These are phyloP conservation scores for Aspergillus wentii DNA, from an alignment of 495 filamentous ascomycete genomes.

Conservation along the genomic window DNA sequence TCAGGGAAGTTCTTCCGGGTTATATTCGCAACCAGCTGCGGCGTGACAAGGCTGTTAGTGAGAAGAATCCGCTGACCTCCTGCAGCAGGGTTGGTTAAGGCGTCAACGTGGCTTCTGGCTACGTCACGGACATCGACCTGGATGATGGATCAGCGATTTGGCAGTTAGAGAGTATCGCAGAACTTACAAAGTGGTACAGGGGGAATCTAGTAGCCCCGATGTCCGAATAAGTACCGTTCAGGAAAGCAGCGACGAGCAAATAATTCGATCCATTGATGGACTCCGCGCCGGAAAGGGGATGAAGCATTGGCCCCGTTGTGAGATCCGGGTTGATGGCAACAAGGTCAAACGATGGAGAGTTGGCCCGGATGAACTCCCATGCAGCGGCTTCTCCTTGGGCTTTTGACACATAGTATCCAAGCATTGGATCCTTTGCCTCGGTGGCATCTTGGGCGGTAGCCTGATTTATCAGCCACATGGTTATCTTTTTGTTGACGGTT, in stretches of 20 bases:
- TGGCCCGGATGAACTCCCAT: constrained; percentile 30
- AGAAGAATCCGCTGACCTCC: constrained; percentile 25
- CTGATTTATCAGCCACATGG: constrained; percentile 10
- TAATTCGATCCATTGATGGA: constrained; percentile 28
- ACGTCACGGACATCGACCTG: constrained; percentile 35
- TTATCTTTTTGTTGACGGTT: no score
- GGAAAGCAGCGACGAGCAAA: constrained; percentile 23
- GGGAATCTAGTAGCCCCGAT: constrained; percentile 21
- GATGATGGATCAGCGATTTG: neutral
- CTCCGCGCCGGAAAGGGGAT: constrained; percentile 15
- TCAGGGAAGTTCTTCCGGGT: constrained; percentile 23
- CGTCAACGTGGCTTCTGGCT: constrained; percentile 28
- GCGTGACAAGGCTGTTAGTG: constrained; percentile 16
- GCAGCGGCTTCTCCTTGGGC: constrained; percentile 28
- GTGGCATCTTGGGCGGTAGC: constrained; percentile 24
- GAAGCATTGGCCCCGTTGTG: constrained; percentile 28
- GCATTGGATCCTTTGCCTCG: constrained; percentile 16
- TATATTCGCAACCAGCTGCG: constrained; percentile 23
- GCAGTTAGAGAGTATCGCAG: constrained; percentile 3
- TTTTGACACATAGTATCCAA: constrained; percentile 34
- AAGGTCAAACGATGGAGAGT: constrained; percentile 27
- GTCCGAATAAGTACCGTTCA: constrained; percentile 21
- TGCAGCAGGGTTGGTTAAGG: constrained; percentile 24
- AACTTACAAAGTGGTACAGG: constrained; percentile 23
- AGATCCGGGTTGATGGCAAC: constrained; percentile 30